Conservation (phyloP, 148 eudicot genomes). For the Gaultheria prostrata region DNA sequence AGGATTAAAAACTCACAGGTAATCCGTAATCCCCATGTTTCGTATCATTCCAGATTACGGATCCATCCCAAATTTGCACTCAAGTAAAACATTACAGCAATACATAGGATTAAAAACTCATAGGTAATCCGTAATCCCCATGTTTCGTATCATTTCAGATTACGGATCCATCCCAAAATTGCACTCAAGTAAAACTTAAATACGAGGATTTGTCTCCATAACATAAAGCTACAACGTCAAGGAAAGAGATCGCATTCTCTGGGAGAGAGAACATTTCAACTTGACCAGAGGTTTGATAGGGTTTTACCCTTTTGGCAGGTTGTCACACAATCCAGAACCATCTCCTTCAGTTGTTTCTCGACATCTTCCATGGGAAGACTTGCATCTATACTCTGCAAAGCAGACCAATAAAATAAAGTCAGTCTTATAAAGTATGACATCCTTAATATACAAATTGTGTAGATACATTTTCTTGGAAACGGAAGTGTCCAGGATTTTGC, state of each 20-base stretch:
- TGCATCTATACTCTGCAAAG: conserved; percentile 66
- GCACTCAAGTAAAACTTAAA: neutral
- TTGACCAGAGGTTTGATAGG: conserved; percentile 21
- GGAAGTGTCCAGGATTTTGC: neutral
- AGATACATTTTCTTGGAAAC: neutral
- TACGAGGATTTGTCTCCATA: neutral
- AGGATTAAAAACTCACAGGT: too few species aligned
- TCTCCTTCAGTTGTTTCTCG: conserved; percentile 54
- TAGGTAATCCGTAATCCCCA: neutral
- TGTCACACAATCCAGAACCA: conserved; percentile 45
- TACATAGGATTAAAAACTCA: too few species aligned
- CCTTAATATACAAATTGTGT: neutral
- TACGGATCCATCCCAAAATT: neutral
- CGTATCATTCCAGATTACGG: neutral
- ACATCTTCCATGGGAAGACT: conserved; percentile 71
- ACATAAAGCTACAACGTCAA: conserved; percentile 2
- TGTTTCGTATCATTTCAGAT: neutral
- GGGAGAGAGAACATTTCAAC: neutral
- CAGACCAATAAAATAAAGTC: neutral
- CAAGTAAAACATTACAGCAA: too few species aligned
- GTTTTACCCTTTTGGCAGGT: conserved; percentile 24
- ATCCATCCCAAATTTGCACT: neutral
- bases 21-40: neutral
- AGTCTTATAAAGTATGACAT: neutral
- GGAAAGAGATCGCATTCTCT: neutral